Evolutionary conservation across 1,284 basidiomycete genomes (phyloP), one percentile per base, ranked within the genome.

Genomic region (Trametes versicolor): DNA sequence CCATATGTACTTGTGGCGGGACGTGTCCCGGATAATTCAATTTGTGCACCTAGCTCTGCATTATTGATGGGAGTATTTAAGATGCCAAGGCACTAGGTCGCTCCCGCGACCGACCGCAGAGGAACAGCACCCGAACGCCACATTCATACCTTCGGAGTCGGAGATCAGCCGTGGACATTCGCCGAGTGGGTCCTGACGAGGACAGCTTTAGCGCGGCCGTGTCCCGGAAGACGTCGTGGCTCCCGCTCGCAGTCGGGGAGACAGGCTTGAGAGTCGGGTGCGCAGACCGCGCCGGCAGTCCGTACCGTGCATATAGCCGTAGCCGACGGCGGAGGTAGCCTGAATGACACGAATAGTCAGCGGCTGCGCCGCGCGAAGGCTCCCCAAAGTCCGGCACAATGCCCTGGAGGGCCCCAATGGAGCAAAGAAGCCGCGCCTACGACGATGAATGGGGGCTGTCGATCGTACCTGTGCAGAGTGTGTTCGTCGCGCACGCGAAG

Each of bases 341-440:
- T 45, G 21, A 2, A 21, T 21, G 43, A 45, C 37, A 39, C 43
- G 43, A 19, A 25, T 10, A 23, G 7, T 21, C 45, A 48, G 45
- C 45, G 21, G 25, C 45, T 25, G 45, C 45, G 21, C 21, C 45
- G 45, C 45, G 21, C 45, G 45, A 48, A 48, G 45, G 45, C 45
- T 12, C 12, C 45, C 45, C 45, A 48, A 48, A 12, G 6, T 48
- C 45, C 45, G 45, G 45, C 9, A 48, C 45, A 21, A 48, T 21
- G 21, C 8, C 45, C 21, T 48, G 45, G 9, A 12, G 45, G 2
- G 25, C 25, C 45, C 23, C 12, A 4, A 48, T 23, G 45, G 39
- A 25, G 45, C 21, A 23, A 48, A 10, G 45, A 27, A 48, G 25
- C 23, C 21, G 2, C 45, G 45, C 41, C 13, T 32, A 32, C 41